Base-by-base conservation (phyloP, 441 rosid species). In the Bocquillonia castaneifolia region DNA sequence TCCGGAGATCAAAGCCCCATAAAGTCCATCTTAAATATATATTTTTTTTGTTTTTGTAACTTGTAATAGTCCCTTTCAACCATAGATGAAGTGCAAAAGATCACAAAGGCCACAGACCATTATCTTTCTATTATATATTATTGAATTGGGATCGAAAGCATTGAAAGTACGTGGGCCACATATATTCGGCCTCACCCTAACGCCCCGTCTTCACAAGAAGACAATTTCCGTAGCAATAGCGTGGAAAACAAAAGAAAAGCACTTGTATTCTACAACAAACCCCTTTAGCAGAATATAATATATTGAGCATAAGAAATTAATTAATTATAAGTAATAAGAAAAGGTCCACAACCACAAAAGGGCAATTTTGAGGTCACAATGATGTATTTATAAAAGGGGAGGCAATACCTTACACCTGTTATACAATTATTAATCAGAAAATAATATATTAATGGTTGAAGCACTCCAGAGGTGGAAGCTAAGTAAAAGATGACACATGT, bases 401-500 rank as follows among this genome's bases (percentile, higher is more conserved):
- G 51, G 12, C 7, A 44, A 18, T 6, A 45, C 51, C 51, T 45
- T 45, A 61, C 74, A 74, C 63, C 47, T 65, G 57, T 52, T n/a
- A n/a, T 14, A 2, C 47, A 10, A 34, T 53, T 23, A 31, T 61
- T 44, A 22, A 22, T 3, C 23, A 37, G 40, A 5, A 7, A 31
- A 23, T 57, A 25, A 17, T 26, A 36, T 3, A 3, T 36, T 32
- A 39, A 42, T 50, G 59, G 60, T 58, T 40, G 56, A 10, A 44
- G 20, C 62, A 45, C 34, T 36, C 70, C 34, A 14, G 7, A 18
- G 34, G 65, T 70, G 42, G 59, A 65, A 58, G 77, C 70, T 18
- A 74, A 74, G 73, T 8, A 74, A 64, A 48, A 7, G 10, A n/a
- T 13, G 60, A 37, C 48, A 53, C 6, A 8, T 66, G 70, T 58